Base-by-base conservation (phyloP, 352 stramenopile species). In the Phytopythium mirpurense region DNA sequence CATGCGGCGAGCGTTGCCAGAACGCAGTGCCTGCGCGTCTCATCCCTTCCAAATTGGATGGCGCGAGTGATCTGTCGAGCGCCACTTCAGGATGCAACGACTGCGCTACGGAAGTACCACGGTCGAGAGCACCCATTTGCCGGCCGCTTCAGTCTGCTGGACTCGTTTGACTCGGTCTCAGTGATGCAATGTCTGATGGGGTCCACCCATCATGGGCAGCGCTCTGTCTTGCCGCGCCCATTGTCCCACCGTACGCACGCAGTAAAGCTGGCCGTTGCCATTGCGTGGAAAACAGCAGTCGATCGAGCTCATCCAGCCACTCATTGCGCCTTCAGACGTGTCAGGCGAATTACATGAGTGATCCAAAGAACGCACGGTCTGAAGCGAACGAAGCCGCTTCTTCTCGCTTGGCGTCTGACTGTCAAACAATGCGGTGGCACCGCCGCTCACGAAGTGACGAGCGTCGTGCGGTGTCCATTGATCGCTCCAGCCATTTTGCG, bases 221-320 rank as follows among this genome's bases (percentile, higher is more conserved):
- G 4, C 34, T n/a, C 34, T 37, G n/a, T n/a, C n/a, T 15, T 38
- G 34, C 14, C n/a, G 34, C 34, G 2, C 2, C 7, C 18, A 18
- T 41, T 23, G 42, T 49, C 24, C 42, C 42, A 49, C 42, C 42
- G 42, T 49, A 49, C 42, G 42, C 42, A 49, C 42, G 23, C 35
- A 21, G 42, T 24, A 48, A 35, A 35, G 42, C 18, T 34, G 42
- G 35, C 42, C 19, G 12, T 29, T 18, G 36, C 36, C 36, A 41
- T 11, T 41, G 42, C 18, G 23, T 23, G 42, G 23, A n/a, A 36
- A 36, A 49, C 36, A 41, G 36, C 36, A 18, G 36, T 23, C 36
- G 36, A 12, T 32, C 42, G 4, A 36, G 42, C 42, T 23, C 42
- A 49, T 36, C 42, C 42, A 49, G 15, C 42, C 42, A 49, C 42